phyloP scores from a whole-genome alignment of 2,329 filamentous ascomycete genomes.

The Cladophialophora exuberans region DNA sequence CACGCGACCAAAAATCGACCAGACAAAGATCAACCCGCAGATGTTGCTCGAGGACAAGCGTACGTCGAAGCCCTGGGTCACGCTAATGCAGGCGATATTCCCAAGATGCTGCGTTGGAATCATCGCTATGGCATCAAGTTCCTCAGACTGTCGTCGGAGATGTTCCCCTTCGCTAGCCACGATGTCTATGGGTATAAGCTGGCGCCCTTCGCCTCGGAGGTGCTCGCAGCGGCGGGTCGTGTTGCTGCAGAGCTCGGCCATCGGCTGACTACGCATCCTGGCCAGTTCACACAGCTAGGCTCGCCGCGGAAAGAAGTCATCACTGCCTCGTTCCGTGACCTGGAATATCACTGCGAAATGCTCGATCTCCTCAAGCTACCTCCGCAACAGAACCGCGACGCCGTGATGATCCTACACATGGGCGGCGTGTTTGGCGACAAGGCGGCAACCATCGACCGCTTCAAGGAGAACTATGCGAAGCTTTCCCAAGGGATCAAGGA shows the following conservation, averaged over 20 bases:
- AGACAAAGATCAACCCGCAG: slow-evolving; percentile 70
- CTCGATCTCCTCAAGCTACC: slow-evolving; percentile 76
- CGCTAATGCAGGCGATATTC: slow-evolving; percentile 79
- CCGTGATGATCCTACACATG: slow-evolving; percentile 93
- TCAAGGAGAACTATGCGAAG: slow-evolving; percentile 71
- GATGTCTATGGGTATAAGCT: slow-evolving; percentile 83
- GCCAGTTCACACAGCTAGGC: slow-evolving; percentile 89
- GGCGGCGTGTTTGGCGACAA: slow-evolving; percentile 91
- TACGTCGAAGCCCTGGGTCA: slow-evolving; percentile 79
- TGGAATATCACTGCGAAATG: slow-evolving; percentile 88
- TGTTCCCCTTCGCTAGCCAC: slow-evolving; percentile 96
- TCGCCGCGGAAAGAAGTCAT: slow-evolving; percentile 80
- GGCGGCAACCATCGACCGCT: slow-evolving; percentile 73
- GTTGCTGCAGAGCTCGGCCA: slow-evolving; percentile 80
- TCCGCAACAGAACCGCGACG: slow-evolving; percentile 77
- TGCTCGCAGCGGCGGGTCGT: slow-evolving; percentile 73
- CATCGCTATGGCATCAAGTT: slow-evolving; percentile 90
- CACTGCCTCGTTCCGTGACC: slow-evolving; percentile 73
- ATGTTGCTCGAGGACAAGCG: slow-evolving; percentile 66
- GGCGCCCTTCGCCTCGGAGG: slow-evolving; percentile 78
- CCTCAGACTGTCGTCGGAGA: slow-evolving; percentile 88
- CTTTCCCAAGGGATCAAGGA: slow-evolving; percentile 73
- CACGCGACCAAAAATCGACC: slow-evolving; percentile 86
- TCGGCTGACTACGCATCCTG: slow-evolving; percentile 85
- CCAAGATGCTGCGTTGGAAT: slow-evolving; percentile 90